Base-by-base conservation (phyloP, 148 eudicot species). In the Spergularia bocconei region DNA sequence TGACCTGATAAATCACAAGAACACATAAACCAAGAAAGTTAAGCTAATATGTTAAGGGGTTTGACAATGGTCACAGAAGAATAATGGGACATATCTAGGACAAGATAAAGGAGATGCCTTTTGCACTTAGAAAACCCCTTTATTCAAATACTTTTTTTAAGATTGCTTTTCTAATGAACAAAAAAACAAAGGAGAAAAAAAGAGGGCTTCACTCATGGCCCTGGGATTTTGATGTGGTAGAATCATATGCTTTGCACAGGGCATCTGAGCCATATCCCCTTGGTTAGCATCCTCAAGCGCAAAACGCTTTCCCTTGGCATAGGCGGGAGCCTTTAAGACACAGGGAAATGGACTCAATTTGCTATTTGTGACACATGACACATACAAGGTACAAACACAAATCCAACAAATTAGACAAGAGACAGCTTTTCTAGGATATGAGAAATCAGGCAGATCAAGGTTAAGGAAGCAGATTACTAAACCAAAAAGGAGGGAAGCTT, bases 401-500 rank as follows among this genome's bases (percentile, higher is more conserved):
- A 21, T 54, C 65, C 10, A 76, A 57, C 60, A 61, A 54, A 51
- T 11, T 39, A 63, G 9, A 56, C 47, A 65, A 17, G 20, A 61
- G 47, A 25, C 63, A 72, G 60, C 21, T 41, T 44, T 29, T 56
- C 25, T 25, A 57, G 10, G 13, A 13, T 19, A 63, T 20, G 60
- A 48, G 1, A 33, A 23, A 21, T 16, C 51, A 48, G 29, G 48
- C 33, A 29, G 9, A 75, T 50, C 23, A 69, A 64, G 67, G 73
- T 75, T 66, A 69, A 79, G 67, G 52, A 81, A 84, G 66, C 70
- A 20, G 75, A 72, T 80, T 74, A 71, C 79, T 59, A 79, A 78
- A 73, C 79, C 78, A 82, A 71, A 84, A 86, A 79, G 75, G 72
- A 79, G 70, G 81, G 71, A 79, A 77, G 39, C 80, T 82, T 73